Conservation (phyloP, 305 asterid species). For the Fraxinus floribunda region DNA sequence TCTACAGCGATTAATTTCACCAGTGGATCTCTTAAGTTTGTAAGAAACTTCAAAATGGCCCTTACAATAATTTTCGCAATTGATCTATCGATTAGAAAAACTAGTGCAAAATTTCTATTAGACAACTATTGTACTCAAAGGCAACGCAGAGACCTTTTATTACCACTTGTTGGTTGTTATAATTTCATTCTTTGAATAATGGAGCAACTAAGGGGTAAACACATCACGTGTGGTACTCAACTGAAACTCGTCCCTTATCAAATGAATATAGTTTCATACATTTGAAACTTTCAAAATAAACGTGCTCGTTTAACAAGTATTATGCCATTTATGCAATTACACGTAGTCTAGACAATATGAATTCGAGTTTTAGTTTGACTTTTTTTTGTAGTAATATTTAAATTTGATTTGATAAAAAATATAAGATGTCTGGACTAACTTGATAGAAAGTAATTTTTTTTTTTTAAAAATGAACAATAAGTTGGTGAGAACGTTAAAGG, state of each 20-base stretch:
- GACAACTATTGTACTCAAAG: no score
- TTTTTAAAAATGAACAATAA: neutral
- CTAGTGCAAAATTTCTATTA: no score
- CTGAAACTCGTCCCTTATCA: neutral
- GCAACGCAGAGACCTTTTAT: no score
- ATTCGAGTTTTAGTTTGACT: no score
- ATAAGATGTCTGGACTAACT: neutral
- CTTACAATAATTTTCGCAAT: neutral
- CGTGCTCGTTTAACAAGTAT: neutral
- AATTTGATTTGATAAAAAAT: neutral
- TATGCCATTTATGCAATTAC: neutral
- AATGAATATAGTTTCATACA: neutral
- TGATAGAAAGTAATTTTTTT: no score
- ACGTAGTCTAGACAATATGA: neutral
- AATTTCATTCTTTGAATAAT: neutral
- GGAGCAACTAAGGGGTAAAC: neutral
- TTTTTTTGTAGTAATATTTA: neutral
- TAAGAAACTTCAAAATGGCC: neutral
- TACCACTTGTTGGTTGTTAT: no score
- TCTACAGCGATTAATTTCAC: constrained; percentile 2
- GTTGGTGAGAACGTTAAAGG: neutral
- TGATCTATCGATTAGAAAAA: no score
- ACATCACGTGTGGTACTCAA: neutral
- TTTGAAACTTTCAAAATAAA: neutral
- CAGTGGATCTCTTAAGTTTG: neutral